Conservation (phyloP, 1,139 yeast genomes). For the Pichia kudriavzevii region DNA sequence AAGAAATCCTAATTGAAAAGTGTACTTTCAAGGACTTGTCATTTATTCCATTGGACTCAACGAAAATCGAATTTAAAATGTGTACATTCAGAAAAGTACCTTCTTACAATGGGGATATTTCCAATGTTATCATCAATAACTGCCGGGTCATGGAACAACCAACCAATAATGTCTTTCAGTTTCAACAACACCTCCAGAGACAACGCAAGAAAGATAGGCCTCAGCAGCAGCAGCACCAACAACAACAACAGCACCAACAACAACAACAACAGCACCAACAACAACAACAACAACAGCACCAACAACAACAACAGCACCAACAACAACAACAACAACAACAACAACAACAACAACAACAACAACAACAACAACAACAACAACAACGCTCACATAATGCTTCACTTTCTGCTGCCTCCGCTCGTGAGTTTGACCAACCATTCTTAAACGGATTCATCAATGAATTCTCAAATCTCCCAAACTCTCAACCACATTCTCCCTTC, state of each 20-base stretch:
- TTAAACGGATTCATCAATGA: background rate
- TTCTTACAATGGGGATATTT: slow-evolving; percentile 21
- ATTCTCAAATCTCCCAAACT: background rate
- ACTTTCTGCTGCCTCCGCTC: too few relatives aligned
- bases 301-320: slow-evolving; percentile 1
- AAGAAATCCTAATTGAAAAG: slow-evolving; percentile 24
- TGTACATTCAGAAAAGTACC: slow-evolving; percentile 26
- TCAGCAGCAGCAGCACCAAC: slow-evolving; percentile 1
- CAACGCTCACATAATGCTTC: slow-evolving; percentile 1
- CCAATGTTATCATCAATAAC: slow-evolving; percentile 22
- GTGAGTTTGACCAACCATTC: too few relatives aligned
- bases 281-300: slow-evolving; percentile 3
- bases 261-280: slow-evolving; percentile 3
- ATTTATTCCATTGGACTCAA: slow-evolving; percentile 17
- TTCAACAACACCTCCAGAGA: slow-evolving; percentile 19
- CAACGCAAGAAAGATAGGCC: slow-evolving; percentile 2
- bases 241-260: slow-evolving; percentile 1
- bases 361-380: slow-evolving; percentile 7
- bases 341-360: slow-evolving; percentile 6
- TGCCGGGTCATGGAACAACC: slow-evolving; percentile 27
- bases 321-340: slow-evolving; percentile 3
- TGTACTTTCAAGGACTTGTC: slow-evolving; percentile 25
- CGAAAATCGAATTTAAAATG: slow-evolving; percentile 25
- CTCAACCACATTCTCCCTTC: slow-evolving; percentile 1
- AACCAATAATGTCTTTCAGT: slow-evolving; percentile 21